Evolutionary conservation across 495 filamentous ascomycete species (phyloP), one percentile per base, ranked within the genome.

Genomic region (Xylaria bambusicola): DNA sequence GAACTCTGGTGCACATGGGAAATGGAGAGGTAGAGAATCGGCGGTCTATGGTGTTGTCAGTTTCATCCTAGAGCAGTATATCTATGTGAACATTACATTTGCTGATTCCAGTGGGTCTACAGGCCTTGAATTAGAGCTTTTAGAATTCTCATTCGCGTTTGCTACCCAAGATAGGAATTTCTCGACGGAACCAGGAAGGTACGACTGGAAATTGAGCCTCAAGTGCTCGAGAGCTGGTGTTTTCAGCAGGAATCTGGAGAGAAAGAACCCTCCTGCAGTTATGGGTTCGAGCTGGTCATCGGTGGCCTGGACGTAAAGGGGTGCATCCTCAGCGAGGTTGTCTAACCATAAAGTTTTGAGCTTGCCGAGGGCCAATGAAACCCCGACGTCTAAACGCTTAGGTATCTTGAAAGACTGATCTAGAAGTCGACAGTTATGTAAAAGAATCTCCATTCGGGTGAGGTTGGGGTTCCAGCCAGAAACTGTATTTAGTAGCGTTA

Each of bases 321-420:
- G 27, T 15, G 58, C 38, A 33, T 42, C 41, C 1, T 53, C 31
- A 6, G 49, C 46, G 1, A 64, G 67, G 12, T 69, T 31, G 15
- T 70, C 68, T 10, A 82, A 66, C 36, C 76, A 74, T 9, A 82
- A 67, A 9, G 56, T 64, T 38, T 66, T 64, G 52, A 81, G 65
- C 35, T 65, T 62, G 2, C 35, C 54, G 0, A 81, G 66, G 5
- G 76, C 61, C 5, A 70, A 62, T 17, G 47, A 17, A 18, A 77
- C 41, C 4, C 50, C 31, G 4, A 66, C 27, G 40, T 71, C 58
- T 0, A 75, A 44, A 18, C 61, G 67, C 18, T 56, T 52, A 10
- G 74, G 75, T 46, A 81, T 63, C 36, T 62, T 62, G 51, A 79
- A 75, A 42, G 73, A 65, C 0, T 31, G 7, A 24, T 77, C 66